Conservation (phyloP, 352 stramenopile genomes). For the Phytophthora europaea region DNA sequence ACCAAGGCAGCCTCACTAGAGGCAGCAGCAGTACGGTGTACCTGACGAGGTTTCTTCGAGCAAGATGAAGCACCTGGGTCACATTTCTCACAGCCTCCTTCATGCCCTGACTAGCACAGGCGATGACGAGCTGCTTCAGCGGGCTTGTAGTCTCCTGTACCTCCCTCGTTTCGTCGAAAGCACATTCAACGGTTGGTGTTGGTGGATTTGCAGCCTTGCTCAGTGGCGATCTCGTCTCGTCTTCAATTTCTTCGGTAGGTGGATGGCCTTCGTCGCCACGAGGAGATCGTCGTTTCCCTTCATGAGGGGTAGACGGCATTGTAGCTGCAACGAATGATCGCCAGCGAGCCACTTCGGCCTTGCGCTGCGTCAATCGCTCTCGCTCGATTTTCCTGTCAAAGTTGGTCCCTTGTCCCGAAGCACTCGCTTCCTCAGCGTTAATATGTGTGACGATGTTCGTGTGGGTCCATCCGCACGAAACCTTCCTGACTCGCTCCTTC, state of each 20-base stretch:
- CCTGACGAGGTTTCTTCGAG: slow-evolving; percentile 21
- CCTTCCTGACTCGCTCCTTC: slow-evolving; percentile 50
- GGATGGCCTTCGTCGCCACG: not conserved
- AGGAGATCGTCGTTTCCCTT: not conserved
- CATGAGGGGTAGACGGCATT: slow-evolving; percentile 2
- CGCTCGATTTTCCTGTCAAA: slow-evolving; percentile 45
- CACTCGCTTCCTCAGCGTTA: slow-evolving; percentile 22
- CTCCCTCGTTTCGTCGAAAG: slow-evolving; percentile 1
- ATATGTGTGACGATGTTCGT: slow-evolving; percentile 69
- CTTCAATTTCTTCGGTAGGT: not conserved
- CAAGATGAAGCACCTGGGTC: not conserved
- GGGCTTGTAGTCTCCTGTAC: not conserved
- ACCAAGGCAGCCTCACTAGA: not conserved
- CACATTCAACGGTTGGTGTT: not conserved
- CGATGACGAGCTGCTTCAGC: slow-evolving; percentile 19
- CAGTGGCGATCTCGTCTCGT: not conserved
- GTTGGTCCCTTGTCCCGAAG: slow-evolving; percentile 30
- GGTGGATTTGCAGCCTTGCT: not conserved
- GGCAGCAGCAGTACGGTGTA: not conserved
- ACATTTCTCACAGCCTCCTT: slow-evolving; percentile 27
- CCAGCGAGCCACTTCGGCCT: slow-evolving; percentile 38
- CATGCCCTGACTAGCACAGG: slow-evolving; percentile 17
- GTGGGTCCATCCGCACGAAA: slow-evolving; percentile 76
- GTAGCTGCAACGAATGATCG: slow-evolving; percentile 21
- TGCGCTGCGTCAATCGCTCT: slow-evolving; percentile 36